Evolutionary conservation across 805 yeast genomes (phyloP).

Genomic region (Cyberlindnera mycetangii): DNA sequence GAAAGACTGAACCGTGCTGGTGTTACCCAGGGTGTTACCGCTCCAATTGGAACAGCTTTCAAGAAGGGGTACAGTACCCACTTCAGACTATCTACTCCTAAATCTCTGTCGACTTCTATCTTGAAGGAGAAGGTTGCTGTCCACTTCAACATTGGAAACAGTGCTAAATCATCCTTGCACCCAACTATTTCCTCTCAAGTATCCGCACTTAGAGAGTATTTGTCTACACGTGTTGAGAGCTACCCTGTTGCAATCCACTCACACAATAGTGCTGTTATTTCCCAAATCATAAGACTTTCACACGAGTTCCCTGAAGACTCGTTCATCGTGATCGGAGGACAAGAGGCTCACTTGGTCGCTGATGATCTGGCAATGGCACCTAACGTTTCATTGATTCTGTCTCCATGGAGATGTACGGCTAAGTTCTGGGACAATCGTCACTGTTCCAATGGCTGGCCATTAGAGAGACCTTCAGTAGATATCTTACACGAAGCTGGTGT

Average conservation of each 20-base stretch:
- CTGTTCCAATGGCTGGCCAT: conserved; percentile 9
- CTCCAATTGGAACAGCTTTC: conserved; percentile 7
- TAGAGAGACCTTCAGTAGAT: conserved; percentile 9
- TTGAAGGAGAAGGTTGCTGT: conserved; percentile 6
- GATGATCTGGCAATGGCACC: conserved; percentile 1
- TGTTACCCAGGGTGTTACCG: conserved; percentile 8
- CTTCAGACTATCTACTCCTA: conserved; percentile 2
- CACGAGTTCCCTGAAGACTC: conserved; percentile 3
- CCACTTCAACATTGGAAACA: conserved; percentile 7
- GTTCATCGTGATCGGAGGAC: conserved; percentile 9
- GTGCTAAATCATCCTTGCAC: conserved; percentile 3
- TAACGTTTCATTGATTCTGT: conserved; percentile 3
- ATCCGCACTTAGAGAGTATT: conserved; percentile 4
- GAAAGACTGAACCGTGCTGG: conserved; percentile 8
- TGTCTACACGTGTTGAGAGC: not conserved
- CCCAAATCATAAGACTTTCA: conserved; percentile 3
- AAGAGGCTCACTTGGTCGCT: conserved; percentile 9
- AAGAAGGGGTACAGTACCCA: conserved; percentile 8
- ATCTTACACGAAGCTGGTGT: conserved; percentile 10
- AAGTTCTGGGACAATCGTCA: conserved; percentile 12
- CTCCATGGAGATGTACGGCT: conserved; percentile 11
- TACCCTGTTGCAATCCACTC: conserved; percentile 8
- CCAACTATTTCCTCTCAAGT: conserved; percentile 10
- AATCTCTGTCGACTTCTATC: conserved; percentile 2
- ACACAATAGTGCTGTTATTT: conserved; percentile 6